Percentiles rank a stretch among this genome's conserved stretches.
Conservation (phyloP, 208 protist species). For the Porcisia deanei region DNA sequence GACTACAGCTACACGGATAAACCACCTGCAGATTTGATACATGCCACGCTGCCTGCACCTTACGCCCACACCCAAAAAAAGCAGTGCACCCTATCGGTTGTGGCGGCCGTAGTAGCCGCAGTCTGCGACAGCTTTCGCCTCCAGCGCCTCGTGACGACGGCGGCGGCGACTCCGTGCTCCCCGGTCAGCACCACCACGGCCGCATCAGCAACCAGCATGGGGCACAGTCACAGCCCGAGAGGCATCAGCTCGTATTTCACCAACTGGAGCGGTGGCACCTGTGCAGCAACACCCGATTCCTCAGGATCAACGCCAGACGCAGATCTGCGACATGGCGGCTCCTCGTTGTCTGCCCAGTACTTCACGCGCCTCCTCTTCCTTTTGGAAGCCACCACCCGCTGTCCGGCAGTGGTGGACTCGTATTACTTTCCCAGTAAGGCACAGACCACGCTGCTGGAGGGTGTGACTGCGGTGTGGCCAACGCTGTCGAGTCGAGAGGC, state of each 20-base stretch:
- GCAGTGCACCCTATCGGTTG: constrained; percentile 56
- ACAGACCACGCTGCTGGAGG: constrained; percentile 58
- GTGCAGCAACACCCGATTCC: not conserved
- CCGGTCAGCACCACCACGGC: not conserved
- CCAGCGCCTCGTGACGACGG: constrained; percentile 21
- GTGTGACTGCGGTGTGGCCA: constrained; percentile 53
- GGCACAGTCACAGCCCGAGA: not conserved
- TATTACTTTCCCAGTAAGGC: constrained; percentile 76
- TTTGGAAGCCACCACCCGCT: constrained; percentile 22
- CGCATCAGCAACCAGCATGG: not conserved
- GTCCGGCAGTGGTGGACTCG: constrained; percentile 36
- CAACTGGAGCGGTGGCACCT: constrained; percentile 3
- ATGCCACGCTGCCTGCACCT: not conserved
- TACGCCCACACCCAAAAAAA: constrained; percentile 36
- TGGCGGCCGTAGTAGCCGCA: constrained; percentile 44
- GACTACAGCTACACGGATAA: not conserved
- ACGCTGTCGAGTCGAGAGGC: constrained; percentile 37
- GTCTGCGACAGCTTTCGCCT: constrained; percentile 57
- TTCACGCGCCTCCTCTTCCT: constrained; percentile 26
- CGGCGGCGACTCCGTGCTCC: not conserved
- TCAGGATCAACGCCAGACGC: not conserved
- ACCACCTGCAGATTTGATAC: not conserved
- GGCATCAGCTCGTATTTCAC: constrained; percentile 24
- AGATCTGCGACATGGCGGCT: not conserved
- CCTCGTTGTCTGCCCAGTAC: constrained; percentile 5